Base-by-base conservation (phyloP, 2,329 filamentous ascomycete species). In the Beauveria asiatica region DNA sequence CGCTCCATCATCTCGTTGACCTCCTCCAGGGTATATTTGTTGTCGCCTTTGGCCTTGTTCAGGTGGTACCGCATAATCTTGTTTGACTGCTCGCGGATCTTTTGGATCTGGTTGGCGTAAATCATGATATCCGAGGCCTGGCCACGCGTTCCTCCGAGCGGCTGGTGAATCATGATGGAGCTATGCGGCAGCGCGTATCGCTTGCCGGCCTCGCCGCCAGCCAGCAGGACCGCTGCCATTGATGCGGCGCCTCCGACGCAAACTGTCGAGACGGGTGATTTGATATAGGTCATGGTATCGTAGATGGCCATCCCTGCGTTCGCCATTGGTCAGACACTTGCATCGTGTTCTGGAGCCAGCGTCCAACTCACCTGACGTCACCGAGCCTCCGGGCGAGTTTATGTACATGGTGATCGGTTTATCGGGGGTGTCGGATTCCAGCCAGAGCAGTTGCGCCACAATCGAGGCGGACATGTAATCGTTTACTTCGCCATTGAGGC, bases 331-430 rank as follows among this genome's bases (percentile, higher is more conserved):
- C 9, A 41, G 44, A 41, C 19, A 6, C 19, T n/a, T 16, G 53
- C 21, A 10, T 27, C 21, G 19, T 11, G 19, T 39, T 21, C 9
- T 19, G 21, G 13, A 5, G 6, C 17, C 27, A 8, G 21, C 27
- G 16, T 16, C 19, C 33, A 11, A 63, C 70, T 45, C 69, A 82
- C 83, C 84, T 62, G 76, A 76, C 1, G 94, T 93, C 63, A 99
- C 92, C 46, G 89, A 93, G 60, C 94, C 94, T 54, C 94, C 94
- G 0, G 93, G 93, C 0, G 90, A 96, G 77, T 99, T 96, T 74
- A 99, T 99, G 75, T 99, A 99, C 73, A 99, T 89, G 57, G 90
- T 94, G 65, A 99, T 97, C 13, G 92, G 89, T 73, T 96, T 97
- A 60, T 95, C 86, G 3, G 93, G 92, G 69, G 90, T 91, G 70